Conservation (phyloP, 108 stramenopile genomes). For the Discostella stelligeroides region DNA sequence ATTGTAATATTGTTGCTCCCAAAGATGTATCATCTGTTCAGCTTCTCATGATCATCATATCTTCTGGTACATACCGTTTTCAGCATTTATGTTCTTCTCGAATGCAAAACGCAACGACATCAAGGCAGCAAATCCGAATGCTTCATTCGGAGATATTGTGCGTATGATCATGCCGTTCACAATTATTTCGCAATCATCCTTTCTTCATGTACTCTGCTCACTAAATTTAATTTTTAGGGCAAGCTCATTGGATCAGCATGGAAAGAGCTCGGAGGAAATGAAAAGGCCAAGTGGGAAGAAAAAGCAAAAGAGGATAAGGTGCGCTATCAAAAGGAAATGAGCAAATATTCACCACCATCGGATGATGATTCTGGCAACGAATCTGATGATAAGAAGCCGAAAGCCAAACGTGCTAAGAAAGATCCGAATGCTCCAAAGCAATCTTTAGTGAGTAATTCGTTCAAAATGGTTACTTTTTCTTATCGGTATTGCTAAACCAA, state of each 20-base stretch:
- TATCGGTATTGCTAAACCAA: no score
- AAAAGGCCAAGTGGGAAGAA: constrained; percentile 62
- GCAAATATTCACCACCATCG: constrained; percentile 23
- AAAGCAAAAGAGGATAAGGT: constrained; percentile 62
- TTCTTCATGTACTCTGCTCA: background rate
- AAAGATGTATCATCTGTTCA: no score
- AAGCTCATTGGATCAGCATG: constrained; percentile 57
- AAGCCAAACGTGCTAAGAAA: constrained; percentile 40
- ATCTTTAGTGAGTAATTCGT: constrained; percentile 11
- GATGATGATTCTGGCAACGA: constrained; percentile 39
- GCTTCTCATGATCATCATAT: no score
- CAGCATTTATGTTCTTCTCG: constrained; percentile 43
- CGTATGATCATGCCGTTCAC: constrained; percentile 16
- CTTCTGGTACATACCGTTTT: no score
- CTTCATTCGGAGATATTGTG: constrained; percentile 74
- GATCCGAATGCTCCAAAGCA: constrained; percentile 71
- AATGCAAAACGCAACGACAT: constrained; percentile 34
- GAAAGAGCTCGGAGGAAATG: constrained; percentile 51
- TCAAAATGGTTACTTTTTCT: no score
- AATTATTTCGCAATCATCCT: no score
- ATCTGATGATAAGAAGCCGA: constrained; percentile 1
- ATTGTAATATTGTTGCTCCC: no score
- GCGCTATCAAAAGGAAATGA: constrained; percentile 66
- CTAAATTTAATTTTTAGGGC: constrained; percentile 25
- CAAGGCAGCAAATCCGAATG: constrained; percentile 70